A percentile compares a stretch with the other conserved stretches of the same genome.
phyloP scores from a whole-genome alignment of 2,329 filamentous ascomycete genomes.

The Leptographium flavum region DNA sequence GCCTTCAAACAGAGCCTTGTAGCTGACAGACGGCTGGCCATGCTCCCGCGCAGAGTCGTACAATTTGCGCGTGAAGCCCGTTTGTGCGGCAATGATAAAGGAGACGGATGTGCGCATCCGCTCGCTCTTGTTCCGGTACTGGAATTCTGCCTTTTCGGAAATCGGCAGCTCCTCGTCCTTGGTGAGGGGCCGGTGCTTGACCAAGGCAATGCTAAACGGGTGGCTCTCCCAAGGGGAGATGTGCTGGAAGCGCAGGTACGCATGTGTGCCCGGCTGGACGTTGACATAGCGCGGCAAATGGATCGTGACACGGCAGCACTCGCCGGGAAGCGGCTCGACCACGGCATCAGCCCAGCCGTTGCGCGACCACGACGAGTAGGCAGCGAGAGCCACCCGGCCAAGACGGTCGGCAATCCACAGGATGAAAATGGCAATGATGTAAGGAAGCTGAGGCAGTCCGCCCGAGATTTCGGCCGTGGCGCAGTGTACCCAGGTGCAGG shows the following conservation, averaged over 20 bases:
- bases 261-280: conserved; percentile 56
- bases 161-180: conserved; percentile 17
- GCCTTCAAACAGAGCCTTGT: conserved; percentile 71
- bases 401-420: conserved; percentile 59
- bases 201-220: conserved; percentile 69
- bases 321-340: conserved; percentile 54
- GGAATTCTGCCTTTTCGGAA: conserved; percentile 22
- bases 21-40: conserved; percentile 38
- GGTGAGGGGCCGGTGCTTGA: conserved; percentile 34
- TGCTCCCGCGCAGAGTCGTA: conserved; percentile 51
- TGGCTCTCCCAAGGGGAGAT: conserved; percentile 59
- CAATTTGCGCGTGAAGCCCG: conserved; percentile 73
- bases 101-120: conserved; percentile 46
- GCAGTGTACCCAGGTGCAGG: conserved; percentile 68
- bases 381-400: conserved; percentile 45
- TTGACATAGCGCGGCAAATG: conserved; percentile 51
- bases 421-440: conserved; percentile 58
- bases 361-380: conserved; percentile 51
- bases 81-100: conserved; percentile 76
- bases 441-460: conserved; percentile 55
- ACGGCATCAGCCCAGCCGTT: conserved; percentile 47
- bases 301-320: conserved; percentile 56
- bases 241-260: conserved; percentile 57
- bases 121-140: conserved; percentile 18
- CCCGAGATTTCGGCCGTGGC: conserved; percentile 49